These are phyloP conservation scores for Lactarius trivialis DNA, from an alignment of 768 basidiomycete species.

Conservation along the genomic window DNA sequence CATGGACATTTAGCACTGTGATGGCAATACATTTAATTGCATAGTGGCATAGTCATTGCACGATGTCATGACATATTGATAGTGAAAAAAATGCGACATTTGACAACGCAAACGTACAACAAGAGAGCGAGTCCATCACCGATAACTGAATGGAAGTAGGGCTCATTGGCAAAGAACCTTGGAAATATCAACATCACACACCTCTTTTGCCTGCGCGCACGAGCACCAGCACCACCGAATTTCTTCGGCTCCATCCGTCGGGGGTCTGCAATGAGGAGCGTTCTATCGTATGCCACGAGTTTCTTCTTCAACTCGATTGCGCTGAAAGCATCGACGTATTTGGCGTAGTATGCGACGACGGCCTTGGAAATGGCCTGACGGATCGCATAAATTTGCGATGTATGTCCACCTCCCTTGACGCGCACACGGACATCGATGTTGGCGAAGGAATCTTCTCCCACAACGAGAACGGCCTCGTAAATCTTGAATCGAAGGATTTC, in stretches of 20 bases:
- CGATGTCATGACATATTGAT: slow-evolving; percentile 33
- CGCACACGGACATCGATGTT: slow-evolving; percentile 94
- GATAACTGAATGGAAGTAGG: slow-evolving; percentile 52
- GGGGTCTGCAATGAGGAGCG: slow-evolving; percentile 86
- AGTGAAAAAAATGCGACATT: slow-evolving; percentile 38
- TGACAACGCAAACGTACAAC: slow-evolving; percentile 37
- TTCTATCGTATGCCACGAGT: slow-evolving; percentile 90
- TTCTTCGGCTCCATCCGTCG: slow-evolving; percentile 99
- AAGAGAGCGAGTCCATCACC: slow-evolving; percentile 44
- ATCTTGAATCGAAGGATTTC: slow-evolving; percentile 96
- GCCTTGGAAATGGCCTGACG: slow-evolving; percentile 99
- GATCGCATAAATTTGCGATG: slow-evolving; percentile 97
- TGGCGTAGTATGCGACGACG: slow-evolving; percentile 95
- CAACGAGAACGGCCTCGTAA: slow-evolving; percentile 94
- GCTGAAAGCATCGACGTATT: slow-evolving; percentile 96
- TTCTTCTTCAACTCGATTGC: slow-evolving; percentile 98
- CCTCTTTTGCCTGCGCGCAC: slow-evolving; percentile 98
- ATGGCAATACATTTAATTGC: slow-evolving; percentile 2
- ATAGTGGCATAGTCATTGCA: slow-evolving; percentile 31
- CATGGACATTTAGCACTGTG: not conserved
- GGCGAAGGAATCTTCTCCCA: slow-evolving; percentile 82
- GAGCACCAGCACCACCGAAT: slow-evolving; percentile 97
- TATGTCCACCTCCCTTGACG: slow-evolving; percentile 99
- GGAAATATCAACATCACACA: slow-evolving; percentile 31
- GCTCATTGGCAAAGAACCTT: not conserved